Evolutionary conservation across 2,329 filamentous ascomycete species (phyloP).

Genomic region (Domatiomyces catenatus): DNA sequence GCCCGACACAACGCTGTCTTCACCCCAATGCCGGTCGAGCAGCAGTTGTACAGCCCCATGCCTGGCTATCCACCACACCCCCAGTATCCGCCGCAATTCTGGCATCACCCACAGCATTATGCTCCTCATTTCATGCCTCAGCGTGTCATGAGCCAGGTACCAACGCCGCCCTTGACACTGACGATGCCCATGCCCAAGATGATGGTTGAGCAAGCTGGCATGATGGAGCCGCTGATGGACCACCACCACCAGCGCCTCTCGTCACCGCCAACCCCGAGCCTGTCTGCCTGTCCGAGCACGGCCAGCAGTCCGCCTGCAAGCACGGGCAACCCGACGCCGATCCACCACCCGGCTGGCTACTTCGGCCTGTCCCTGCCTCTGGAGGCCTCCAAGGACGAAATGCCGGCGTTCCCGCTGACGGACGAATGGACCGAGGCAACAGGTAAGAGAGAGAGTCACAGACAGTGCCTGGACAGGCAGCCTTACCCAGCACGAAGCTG

Average conservation of each 20-base stretch:
- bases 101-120: conserved; percentile 27
- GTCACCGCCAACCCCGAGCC: conserved; percentile 71
- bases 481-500: conserved; percentile 4
- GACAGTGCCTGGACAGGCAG: too few relatives aligned
- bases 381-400: conserved; percentile 15
- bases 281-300: conserved; percentile 71
- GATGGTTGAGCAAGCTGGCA: conserved; percentile 12
- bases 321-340: conserved; percentile 31
- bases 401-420: conserved; percentile 10
- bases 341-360: conserved; percentile 13
- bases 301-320: conserved; percentile 70
- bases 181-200: conserved; percentile 51
- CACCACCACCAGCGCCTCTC: conserved; percentile 33
- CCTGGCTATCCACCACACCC: conserved; percentile 21
- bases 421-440: conserved; percentile 15
- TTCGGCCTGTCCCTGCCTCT: conserved; percentile 13
- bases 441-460: conserved; percentile 11
- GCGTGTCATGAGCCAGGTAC: conserved; percentile 50
- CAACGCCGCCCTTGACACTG: conserved; percentile 56
- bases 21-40: conserved; percentile 45
- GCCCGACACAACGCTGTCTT: conserved; percentile 62
- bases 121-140: conserved; percentile 32
- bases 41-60: conserved; percentile 30
- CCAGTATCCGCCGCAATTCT: conserved; percentile 26
- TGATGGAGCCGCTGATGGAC: conserved; percentile 16